Conservation (phyloP, 257 asterid species). For the Datura wrightii region DNA sequence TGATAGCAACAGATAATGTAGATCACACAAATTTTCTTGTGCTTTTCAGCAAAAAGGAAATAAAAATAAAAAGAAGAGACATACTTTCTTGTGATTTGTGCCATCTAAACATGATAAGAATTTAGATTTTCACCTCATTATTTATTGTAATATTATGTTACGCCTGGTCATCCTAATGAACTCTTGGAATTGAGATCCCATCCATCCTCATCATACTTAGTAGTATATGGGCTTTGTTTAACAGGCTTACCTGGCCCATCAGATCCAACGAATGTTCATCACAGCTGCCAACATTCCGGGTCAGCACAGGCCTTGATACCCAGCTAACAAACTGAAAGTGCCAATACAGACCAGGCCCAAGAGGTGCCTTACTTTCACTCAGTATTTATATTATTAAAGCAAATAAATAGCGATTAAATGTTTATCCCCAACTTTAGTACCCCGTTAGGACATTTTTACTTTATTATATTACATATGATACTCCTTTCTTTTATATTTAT, state of each 20-base stretch:
- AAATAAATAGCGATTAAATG: background rate
- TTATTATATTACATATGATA: background rate
- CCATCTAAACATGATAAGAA: background rate
- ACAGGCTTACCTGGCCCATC: background rate
- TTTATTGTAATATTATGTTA: background rate
- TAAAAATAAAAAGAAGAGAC: background rate
- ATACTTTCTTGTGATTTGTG: background rate
- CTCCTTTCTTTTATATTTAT: background rate
- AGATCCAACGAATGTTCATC: background rate
- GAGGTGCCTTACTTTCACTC: background rate
- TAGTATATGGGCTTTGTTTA: background rate
- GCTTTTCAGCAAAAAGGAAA: background rate
- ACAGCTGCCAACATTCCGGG: background rate
- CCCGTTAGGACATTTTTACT: background rate
- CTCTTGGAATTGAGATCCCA: background rate
- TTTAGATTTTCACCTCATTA: background rate
- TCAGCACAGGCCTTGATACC: background rate
- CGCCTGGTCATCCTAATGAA: background rate
- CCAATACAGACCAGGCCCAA: background rate
- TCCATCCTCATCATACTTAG: no score
- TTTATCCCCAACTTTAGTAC: background rate
- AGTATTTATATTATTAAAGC: background rate
- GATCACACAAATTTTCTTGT: conserved; percentile 8
- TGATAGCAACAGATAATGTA: background rate
- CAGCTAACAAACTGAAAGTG: background rate